These are phyloP conservation scores for Penicillium sp. DNA, from an alignment of 2,329 filamentous ascomycete genomes.

Conservation along the genomic window DNA sequence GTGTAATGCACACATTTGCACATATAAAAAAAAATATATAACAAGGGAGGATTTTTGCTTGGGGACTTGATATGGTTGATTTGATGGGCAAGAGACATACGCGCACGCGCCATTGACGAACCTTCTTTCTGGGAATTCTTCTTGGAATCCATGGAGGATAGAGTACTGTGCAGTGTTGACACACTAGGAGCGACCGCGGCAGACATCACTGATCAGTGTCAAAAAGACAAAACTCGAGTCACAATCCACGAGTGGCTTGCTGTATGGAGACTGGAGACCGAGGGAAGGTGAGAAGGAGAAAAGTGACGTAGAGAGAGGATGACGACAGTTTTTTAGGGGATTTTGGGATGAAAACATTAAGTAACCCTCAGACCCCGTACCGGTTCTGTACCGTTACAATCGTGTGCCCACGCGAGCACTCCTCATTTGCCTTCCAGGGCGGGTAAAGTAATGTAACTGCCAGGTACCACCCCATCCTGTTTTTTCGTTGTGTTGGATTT, in stretches of 20 bases:
- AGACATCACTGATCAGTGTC: constrained; percentile 33
- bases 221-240: constrained; percentile 8
- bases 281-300: constrained; percentile 26
- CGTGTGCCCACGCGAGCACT: not conserved
- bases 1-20: constrained; percentile 10
- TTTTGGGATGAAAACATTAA: constrained; percentile 11
- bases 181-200: constrained; percentile 39
- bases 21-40: not conserved
- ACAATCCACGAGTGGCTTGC: constrained; percentile 15
- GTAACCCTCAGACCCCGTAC: constrained; percentile 4
- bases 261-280: constrained; percentile 11
- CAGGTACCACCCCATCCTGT: not conserved
- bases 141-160: constrained; percentile 46
- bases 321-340: constrained; percentile 36
- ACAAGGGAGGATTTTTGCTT: not conserved
- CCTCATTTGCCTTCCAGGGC: not conserved
- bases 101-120: constrained; percentile 24
- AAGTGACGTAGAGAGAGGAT: constrained; percentile 41
- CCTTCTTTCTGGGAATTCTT: constrained; percentile 42
- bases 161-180: constrained; percentile 35
- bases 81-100: not conserved
- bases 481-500: not conserved
- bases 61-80: not conserved
- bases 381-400: not conserved
- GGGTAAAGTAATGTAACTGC: not conserved